Evolutionary conservation across 1,284 basidiomycete species (phyloP), one percentile per base, ranked within the genome.

Genomic region (Phellinidium pouzarii): DNA sequence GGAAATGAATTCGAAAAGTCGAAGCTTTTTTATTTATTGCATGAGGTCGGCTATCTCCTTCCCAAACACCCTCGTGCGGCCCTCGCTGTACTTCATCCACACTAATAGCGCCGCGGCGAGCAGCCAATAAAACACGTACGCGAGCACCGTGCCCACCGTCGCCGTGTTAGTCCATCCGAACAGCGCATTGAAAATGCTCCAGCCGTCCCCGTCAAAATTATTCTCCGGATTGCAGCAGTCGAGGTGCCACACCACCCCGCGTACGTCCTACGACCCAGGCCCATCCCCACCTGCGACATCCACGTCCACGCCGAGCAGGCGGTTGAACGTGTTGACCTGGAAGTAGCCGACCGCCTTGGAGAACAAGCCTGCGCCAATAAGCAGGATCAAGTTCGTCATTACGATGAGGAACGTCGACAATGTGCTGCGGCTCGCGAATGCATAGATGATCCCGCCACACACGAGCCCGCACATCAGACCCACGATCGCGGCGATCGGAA

Each of bases 281-380:
- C 91, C 92, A 50, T 82, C 78, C 7, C 90, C 91, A 3, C 75
- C 77, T 0, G 81, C 66, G 65, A 94, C 92, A 60, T 89, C 88
- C 6, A 84, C 80, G 57, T 91, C 80, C 0, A 72, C 72, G 14
- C 93, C 91, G 44, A 94, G 80, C 3, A 40, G 37, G 2, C 67
- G 64, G 62, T 83, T 80, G 70, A 82, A 94, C 14, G 70, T 70
- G 65, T 93, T 74, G 59, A 73, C 68, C 65, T 94, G 71, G 70
- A 92, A 90, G 45, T 77, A 71, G 58, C 82, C 81, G 14, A 88
- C 73, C 3, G 84, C 72, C 65, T 79, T 83, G 56, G 82, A 84
- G 68, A 93, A 91, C 40, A 96, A 78, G 14, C 93, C 94, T 0
- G 93, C 86, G 37, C 94, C 93, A 67, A 96, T 92, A 62, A 96